These are phyloP conservation scores for Mimosa bimucronata DNA, from an alignment of 306 rosid species.

Conservation along the genomic window DNA sequence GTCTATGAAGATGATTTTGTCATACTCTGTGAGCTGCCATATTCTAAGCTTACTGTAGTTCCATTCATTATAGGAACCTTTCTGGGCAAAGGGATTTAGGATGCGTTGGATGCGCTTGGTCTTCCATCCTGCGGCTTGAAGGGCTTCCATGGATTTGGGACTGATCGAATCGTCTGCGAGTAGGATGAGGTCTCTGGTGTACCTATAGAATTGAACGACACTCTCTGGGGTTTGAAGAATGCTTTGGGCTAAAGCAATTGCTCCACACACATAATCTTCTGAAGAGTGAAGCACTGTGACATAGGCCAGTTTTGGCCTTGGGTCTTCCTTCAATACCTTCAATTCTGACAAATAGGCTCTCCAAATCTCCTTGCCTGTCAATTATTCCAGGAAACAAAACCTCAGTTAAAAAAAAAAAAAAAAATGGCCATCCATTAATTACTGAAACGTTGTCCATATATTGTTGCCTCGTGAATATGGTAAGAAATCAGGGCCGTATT, in stretches of 20 bases:
- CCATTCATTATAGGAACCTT: slow-evolving; percentile 70
- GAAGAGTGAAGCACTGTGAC: slow-evolving; percentile 83
- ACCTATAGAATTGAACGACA: neutral
- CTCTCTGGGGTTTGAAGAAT: slow-evolving; percentile 38
- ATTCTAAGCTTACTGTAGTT: slow-evolving; percentile 83
- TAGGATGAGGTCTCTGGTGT: slow-evolving; percentile 65
- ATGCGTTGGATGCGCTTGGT: slow-evolving; percentile 58
- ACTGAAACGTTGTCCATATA: neutral
- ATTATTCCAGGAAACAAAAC: neutral
- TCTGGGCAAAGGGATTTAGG: slow-evolving; percentile 55
- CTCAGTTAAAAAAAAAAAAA: no score
- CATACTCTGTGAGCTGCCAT: slow-evolving; percentile 69
- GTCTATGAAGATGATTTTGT: slow-evolving; percentile 73
- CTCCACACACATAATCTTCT: slow-evolving; percentile 87
- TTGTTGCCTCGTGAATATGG: neutral
- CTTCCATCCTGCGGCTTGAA: slow-evolving; percentile 73
- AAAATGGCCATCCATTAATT: neutral
- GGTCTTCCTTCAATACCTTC: neutral
- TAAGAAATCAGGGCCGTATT: no score
- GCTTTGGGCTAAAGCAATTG: slow-evolving; percentile 86
- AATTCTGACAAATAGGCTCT: neutral
- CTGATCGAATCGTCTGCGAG: slow-evolving; percentile 67
- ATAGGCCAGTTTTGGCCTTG: slow-evolving; percentile 54
- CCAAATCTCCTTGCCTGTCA: slow-evolving; percentile 60
- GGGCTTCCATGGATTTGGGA: slow-evolving; percentile 45